Percentiles rank a stretch among this genome's conserved stretches.
Conservation (phyloP, 23 red algal species). For the Chondrus crispus region DNA sequence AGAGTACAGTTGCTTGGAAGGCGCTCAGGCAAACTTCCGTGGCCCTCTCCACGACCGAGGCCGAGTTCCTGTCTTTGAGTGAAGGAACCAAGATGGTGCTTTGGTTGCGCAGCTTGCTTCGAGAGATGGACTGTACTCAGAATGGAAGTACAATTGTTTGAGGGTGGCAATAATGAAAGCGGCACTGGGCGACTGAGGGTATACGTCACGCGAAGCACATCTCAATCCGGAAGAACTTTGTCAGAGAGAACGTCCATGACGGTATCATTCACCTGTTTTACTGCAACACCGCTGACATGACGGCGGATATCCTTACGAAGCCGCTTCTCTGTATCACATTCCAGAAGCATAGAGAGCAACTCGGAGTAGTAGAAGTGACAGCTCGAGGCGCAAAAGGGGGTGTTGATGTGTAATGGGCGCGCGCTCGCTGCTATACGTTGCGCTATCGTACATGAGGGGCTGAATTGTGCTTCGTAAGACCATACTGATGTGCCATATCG, state of each 20-base stretch:
- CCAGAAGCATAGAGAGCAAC: not conserved
- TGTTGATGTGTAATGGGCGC: no score
- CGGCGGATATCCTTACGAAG: slow-evolving; percentile 1
- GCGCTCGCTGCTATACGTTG: no score
- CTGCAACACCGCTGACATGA: not conserved
- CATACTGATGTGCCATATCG: no score
- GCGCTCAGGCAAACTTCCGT: not conserved
- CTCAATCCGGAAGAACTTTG: not conserved
- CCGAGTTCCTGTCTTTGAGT: slow-evolving; percentile 1
- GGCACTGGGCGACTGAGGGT: not conserved
- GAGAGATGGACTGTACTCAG: not conserved
- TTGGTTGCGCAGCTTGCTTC: not conserved
- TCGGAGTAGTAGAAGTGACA: not conserved
- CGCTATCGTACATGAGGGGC: no score
- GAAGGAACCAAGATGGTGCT: not conserved
- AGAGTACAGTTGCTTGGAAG: slow-evolving; percentile 12
- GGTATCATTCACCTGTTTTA: not conserved
- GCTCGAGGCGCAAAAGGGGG: no score
- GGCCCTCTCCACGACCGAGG: slow-evolving; percentile 29
- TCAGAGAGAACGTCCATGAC: not conserved
- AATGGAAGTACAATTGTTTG: not conserved
- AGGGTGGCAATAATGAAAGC: not conserved
- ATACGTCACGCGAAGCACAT: not conserved
- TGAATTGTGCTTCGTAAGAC: no score
- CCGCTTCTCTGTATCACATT: not conserved